These are phyloP conservation scores for Trichoderma asperelloides DNA, from an alignment of 495 filamentous ascomycete species.

Conservation along the genomic window DNA sequence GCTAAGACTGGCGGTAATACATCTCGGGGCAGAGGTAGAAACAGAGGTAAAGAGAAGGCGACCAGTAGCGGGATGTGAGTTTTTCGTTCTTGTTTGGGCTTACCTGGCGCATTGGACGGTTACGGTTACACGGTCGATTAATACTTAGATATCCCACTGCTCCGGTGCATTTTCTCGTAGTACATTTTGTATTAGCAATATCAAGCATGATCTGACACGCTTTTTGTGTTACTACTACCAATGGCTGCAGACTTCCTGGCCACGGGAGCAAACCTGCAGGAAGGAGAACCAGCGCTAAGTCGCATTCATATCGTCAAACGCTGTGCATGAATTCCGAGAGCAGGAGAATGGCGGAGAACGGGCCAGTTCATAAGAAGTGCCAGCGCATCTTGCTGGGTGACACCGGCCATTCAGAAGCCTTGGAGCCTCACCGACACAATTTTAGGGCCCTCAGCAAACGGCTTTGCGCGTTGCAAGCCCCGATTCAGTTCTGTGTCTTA, in stretches of 20 bases:
- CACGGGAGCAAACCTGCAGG: background rate
- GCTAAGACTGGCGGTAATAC: background rate
- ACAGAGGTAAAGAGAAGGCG: background rate
- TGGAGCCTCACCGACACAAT: background rate
- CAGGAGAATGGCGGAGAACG: background rate
- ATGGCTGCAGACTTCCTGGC: background rate
- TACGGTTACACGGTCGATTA: background rate
- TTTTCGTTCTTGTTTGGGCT: background rate
- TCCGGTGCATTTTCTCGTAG: too few relatives aligned
- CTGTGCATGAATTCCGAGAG: background rate
- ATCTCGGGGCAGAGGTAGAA: background rate
- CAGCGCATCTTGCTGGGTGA: background rate
- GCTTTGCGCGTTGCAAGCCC: background rate
- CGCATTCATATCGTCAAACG: background rate
- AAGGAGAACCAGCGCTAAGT: background rate
- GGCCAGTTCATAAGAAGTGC: background rate
- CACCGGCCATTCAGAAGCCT: background rate
- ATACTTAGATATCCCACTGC: background rate
- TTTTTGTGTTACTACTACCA: background rate
- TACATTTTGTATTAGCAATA: background rate
- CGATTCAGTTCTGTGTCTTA: background rate
- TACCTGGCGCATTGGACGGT: background rate
- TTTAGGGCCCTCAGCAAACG: background rate
- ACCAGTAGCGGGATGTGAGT: background rate
- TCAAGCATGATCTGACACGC: background rate